Percentiles rank a stretch among this genome's conserved stretches.
Evolutionary conservation across 805 yeast genomes (phyloP).

Genomic region (Yamadazyma takamatsuzukensis): DNA sequence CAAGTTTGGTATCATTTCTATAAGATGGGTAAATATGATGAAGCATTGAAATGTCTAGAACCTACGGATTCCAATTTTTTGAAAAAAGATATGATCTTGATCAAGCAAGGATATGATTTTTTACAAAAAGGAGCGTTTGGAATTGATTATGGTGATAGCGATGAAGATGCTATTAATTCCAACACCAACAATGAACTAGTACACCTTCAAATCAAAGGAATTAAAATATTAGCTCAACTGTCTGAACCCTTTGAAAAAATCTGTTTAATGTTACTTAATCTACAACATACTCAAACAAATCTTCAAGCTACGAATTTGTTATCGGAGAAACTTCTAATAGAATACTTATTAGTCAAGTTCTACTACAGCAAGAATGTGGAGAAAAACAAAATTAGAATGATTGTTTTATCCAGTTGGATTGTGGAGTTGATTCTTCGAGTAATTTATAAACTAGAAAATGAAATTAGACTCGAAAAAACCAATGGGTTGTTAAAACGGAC

Average conservation of each 20-base stretch:
- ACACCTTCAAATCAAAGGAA: conserved; percentile 38
- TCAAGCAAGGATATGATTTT: conserved; percentile 37
- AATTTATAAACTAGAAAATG: conserved; percentile 40
- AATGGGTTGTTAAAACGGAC: not conserved
- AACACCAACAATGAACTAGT: conserved; percentile 15
- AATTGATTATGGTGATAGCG: conserved; percentile 16
- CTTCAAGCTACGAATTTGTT: not conserved
- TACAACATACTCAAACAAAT: conserved; percentile 5
- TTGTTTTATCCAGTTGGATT: conserved; percentile 62
- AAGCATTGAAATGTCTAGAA: conserved; percentile 49
- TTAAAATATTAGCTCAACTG: conserved; percentile 52
- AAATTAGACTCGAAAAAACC: conserved; percentile 5
- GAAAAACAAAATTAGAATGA: conserved; percentile 29
- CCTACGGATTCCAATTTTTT: conserved; percentile 12
- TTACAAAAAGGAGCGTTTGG: conserved; percentile 34
- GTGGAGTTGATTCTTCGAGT: conserved; percentile 53
- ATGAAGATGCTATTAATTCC: conserved; percentile 8
- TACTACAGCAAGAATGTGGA: conserved; percentile 19
- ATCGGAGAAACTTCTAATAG: conserved; percentile 26
- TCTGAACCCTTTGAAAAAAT: conserved; percentile 67
- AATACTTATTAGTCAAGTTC: conserved; percentile 31
- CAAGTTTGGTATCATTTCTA: conserved; percentile 65
- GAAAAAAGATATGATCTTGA: conserved; percentile 27
- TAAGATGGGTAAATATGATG: conserved; percentile 50
- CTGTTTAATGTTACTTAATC: conserved; percentile 46